Evolutionary conservation across 2,329 filamentous ascomycete species (phyloP), one percentile per base, ranked within the genome.

Genomic region (Alternaria dauci): DNA sequence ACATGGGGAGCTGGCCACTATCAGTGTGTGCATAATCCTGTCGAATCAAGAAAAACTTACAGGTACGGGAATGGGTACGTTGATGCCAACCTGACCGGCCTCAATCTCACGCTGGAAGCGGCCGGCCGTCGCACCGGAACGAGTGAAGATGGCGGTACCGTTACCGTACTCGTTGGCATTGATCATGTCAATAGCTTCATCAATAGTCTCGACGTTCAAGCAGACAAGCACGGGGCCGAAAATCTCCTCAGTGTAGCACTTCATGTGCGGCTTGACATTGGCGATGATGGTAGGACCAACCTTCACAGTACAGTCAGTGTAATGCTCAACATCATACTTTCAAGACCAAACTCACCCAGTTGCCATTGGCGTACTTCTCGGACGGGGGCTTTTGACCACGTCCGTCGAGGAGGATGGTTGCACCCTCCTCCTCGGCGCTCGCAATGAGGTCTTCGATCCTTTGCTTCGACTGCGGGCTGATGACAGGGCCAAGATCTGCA

Each of bases 131-230:
- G 91, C 83, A 23, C 92, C 92, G 20, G 88, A 91, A 66, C 87
- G 85, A 14, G 92, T 95, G 83, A 95, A 95, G 82, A 95, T 92
- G 71, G 92, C 91, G 11, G 89, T 89, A 67, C 92, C 92, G 82
- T 95, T 95, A 69, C 92, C 92, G 78, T 95, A 95, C 79, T 93
- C 90, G 81, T 95, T 95, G 62, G 82, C 84, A 82, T 95, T 95
- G 83, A 95, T 94, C 66, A 94, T 82, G 32, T 91, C 87, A 71
- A 95, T 89, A 38, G 91, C 92, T 54, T 93, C 91, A 74, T 94
- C 90, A 56, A 94, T 86, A 6, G 90, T 92, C 42, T 89, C 87
- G 18, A 91, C 90, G 72, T 92, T 91, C 64, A 95, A 82, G 81
- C 91, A 93, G 58, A 95, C 91, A 18, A 95, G 85, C 9, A 95